Evolutionary conservation across 2,329 filamentous ascomycete genomes (phyloP).

Genomic region (Aspergillus felis): DNA sequence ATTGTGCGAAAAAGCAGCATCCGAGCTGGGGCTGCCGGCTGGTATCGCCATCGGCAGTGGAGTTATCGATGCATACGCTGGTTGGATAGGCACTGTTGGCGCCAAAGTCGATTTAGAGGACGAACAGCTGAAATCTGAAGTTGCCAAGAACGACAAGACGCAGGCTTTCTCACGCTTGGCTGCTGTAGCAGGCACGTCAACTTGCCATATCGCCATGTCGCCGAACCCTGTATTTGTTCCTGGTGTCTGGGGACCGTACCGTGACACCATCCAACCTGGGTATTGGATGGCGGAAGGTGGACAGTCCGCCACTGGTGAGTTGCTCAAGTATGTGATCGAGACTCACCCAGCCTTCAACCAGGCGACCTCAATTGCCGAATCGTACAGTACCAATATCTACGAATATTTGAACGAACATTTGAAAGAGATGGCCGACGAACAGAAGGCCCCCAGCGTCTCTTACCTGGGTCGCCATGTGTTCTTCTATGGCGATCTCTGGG

Average conservation of each 20-base stretch:
- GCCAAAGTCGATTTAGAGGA: slow-evolving; percentile 78
- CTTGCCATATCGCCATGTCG: slow-evolving; percentile 95
- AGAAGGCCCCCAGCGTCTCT: slow-evolving; percentile 69
- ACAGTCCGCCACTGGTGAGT: slow-evolving; percentile 91
- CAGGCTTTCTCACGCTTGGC: slow-evolving; percentile 92
- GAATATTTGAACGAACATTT: slow-evolving; percentile 91
- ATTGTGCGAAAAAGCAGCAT: slow-evolving; percentile 76
- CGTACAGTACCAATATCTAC: slow-evolving; percentile 84
- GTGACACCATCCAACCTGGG: slow-evolving; percentile 84
- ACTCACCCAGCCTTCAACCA: slow-evolving; percentile 88
- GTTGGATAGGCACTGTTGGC: slow-evolving; percentile 98
- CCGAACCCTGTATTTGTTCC: slow-evolving; percentile 87
- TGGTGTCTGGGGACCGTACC: slow-evolving; percentile 95
- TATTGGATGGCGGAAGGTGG: slow-evolving; percentile 98
- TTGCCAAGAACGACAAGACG: slow-evolving; percentile 76
- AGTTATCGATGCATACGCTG: slow-evolving; percentile 97
- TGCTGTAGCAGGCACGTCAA: slow-evolving; percentile 93
- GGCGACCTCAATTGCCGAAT: slow-evolving; percentile 72
- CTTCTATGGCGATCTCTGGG: slow-evolving; percentile 97
- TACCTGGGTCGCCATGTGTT: slow-evolving; percentile 92
- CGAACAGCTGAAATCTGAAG: slow-evolving; percentile 63
- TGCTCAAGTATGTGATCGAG: slow-evolving; percentile 90
- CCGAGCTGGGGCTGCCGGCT: slow-evolving; percentile 75
- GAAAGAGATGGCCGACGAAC: slow-evolving; percentile 66
- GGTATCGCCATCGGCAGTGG: slow-evolving; percentile 92